Evolutionary conservation across 768 basidiomycete species (phyloP).

Genomic region (Suillus subaureus): DNA sequence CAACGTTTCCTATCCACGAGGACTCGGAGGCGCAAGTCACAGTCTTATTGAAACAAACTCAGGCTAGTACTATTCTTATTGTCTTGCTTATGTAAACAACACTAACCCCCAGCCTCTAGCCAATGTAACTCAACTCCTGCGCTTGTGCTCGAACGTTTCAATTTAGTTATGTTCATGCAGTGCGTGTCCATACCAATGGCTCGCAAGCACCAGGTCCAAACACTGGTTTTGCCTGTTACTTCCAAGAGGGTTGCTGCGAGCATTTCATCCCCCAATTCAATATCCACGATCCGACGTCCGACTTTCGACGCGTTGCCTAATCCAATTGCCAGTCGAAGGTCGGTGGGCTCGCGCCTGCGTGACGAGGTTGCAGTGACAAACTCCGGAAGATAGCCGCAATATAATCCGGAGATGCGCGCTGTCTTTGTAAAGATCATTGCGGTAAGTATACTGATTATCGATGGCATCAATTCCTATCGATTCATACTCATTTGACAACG

Average conservation of each 20-base stretch:
- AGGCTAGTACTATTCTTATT: not conserved
- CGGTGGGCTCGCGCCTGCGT: conserved; percentile 2
- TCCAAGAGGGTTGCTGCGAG: not conserved
- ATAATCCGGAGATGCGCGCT: conserved; percentile 6
- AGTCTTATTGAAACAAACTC: not conserved
- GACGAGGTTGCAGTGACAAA: not conserved
- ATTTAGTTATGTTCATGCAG: not conserved
- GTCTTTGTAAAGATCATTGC: not conserved
- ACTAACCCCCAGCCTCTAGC: not conserved
- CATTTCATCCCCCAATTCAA: not conserved
- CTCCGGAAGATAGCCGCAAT: not conserved
- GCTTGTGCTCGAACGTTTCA: not conserved
- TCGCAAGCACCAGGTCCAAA: not conserved
- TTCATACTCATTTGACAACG: not conserved
- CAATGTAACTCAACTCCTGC: not conserved
- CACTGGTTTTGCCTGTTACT: not conserved
- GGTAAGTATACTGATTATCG: not conserved
- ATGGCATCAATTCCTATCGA: not conserved
- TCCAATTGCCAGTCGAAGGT: not conserved
- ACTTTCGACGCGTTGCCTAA: not conserved
- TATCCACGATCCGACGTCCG: conserved; percentile 2
- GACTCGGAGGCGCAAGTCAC: conserved; percentile 5
- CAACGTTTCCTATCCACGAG: conserved; percentile 15
- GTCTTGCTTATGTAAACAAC: not conserved
- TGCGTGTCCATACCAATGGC: not conserved